Evolutionary conservation across 192 early-diverging fungal genomes (phyloP), one percentile per base, ranked within the genome.

Genomic region (Backusella morwellensis): DNA sequence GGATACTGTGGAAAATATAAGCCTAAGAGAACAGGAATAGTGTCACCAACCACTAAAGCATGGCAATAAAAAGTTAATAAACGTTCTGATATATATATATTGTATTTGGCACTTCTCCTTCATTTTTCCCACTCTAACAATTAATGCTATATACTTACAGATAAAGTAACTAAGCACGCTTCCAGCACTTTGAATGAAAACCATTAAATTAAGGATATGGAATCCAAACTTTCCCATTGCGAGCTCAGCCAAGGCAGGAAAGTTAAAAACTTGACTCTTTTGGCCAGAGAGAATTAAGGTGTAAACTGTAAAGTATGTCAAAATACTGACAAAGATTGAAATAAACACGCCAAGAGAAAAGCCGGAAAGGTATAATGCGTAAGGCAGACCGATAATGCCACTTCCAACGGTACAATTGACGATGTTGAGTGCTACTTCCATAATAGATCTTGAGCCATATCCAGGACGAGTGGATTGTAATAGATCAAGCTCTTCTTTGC

Each of bases 401-500:
- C 90, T 90, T 15, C 91, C 91, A 40, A 91, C 88, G 15, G 89
- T 89, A 1, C 90, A 90, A 77, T 93, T 93, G 68, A 93, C 87
- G 68, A 93, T 85, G 76, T 90, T 91, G 71, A 90, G 84, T 21
- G 90, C 78, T 29, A 84, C 81, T 42, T 85, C 80, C 17, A 83
- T 47, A 17, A 82, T 52, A 17, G 74, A 59, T 35, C 86, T 75
- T 0, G 68, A 78, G 42, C 86, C 86, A 29, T 77, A 75, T 23
- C 84, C 86, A 21, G 75, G 79, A 14, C 69, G 77, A 56, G 78
- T 79, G 1, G 74, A 71, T 73, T 82, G 81, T 26, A 78, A 38
- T 4, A 78, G 15, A 66, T 77, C 79, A 35, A 75, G 32, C 26
- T 78, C 56, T 7, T 63, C 23, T 63, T 63, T 63, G 23, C 66